These are phyloP conservation scores for Trifolium repens DNA, from an alignment of 306 rosid species.

Conservation along the genomic window DNA sequence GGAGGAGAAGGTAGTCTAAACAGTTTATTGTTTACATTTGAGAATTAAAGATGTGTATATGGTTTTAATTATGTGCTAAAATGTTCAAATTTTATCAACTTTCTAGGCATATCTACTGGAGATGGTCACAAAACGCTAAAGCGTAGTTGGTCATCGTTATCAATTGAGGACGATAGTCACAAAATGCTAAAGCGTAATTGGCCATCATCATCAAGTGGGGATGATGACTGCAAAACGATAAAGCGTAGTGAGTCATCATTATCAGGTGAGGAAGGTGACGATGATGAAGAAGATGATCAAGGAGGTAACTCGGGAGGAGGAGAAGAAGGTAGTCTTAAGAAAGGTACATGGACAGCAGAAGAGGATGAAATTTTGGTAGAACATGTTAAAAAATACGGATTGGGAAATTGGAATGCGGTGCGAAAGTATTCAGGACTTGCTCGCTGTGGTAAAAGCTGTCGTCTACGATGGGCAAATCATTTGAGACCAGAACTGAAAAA, in stretches of 20 bases:
- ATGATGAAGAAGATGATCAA: slow-evolving; percentile 41
- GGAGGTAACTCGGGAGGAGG: slow-evolving; percentile 50
- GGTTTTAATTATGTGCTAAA: not conserved
- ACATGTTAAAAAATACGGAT: slow-evolving; percentile 75
- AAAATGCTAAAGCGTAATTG: not conserved
- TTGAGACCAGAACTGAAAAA: slow-evolving; percentile 80
- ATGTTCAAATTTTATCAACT: not conserved
- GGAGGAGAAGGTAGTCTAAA: too few species aligned
- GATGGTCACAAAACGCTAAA: slow-evolving; percentile 42
- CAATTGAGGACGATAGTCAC: not conserved
- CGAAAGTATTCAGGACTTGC: slow-evolving; percentile 75
- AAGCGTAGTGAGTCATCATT: slow-evolving; percentile 29
- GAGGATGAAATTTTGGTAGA: slow-evolving; percentile 83
- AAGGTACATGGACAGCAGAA: slow-evolving; percentile 85
- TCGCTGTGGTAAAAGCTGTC: slow-evolving; percentile 91
- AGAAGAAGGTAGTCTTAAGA: slow-evolving; percentile 59
- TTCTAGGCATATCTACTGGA: slow-evolving; percentile 39
- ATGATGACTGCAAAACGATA: slow-evolving; percentile 46
- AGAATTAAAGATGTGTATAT: not conserved
- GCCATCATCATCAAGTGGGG: slow-evolving; percentile 30
- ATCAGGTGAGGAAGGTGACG: not conserved
- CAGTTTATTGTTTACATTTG: not conserved
- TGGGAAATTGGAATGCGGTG: slow-evolving; percentile 88
- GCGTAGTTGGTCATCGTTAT: slow-evolving; percentile 42
- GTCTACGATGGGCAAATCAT: slow-evolving; percentile 89